These are phyloP conservation scores for Euphorbia schlechtendalii DNA, from an alignment of 441 rosid genomes.

Conservation along the genomic window DNA sequence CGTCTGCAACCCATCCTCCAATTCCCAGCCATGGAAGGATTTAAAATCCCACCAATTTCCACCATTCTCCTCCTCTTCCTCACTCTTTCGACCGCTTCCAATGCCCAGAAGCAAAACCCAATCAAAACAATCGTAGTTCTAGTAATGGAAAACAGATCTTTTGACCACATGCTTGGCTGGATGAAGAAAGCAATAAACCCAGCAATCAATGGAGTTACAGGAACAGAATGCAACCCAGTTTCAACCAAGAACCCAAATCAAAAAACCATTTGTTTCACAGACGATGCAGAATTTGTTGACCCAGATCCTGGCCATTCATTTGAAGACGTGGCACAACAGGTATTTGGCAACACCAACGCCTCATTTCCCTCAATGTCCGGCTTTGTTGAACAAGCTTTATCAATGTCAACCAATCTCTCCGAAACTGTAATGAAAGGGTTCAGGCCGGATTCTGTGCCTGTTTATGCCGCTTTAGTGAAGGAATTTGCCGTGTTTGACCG, in stretches of 20 bases:
- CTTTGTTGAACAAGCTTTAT: conserved; percentile 77
- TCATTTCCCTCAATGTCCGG: conserved; percentile 78
- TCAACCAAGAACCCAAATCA: conserved; percentile 32
- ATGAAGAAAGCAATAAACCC: conserved; percentile 76
- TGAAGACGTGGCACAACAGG: conserved; percentile 73
- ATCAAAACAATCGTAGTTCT: conserved; percentile 79
- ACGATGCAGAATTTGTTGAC: conserved; percentile 85
- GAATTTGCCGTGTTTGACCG: conserved; percentile 88
- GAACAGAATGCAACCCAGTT: conserved; percentile 79
- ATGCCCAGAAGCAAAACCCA: conserved; percentile 48
- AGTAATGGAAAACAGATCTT: conserved; percentile 92
- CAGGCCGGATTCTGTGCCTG: conserved; percentile 62
- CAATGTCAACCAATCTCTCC: conserved; percentile 59
- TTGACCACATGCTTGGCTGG: conserved; percentile 96
- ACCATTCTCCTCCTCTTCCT: conserved; percentile 40
- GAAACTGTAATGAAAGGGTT: conserved; percentile 87
- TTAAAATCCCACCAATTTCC: conserved; percentile 20
- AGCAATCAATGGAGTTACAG: conserved; percentile 67
- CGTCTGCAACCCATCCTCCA: background rate
- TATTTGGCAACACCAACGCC: conserved; percentile 47
- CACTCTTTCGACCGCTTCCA: conserved; percentile 32
- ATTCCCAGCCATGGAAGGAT: conserved; percentile 18
- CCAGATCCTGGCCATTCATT: conserved; percentile 98
- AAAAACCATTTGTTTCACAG: conserved; percentile 58
- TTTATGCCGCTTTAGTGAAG: conserved; percentile 48